These are phyloP conservation scores for Aspergillus flavus DNA, from an alignment of 2,329 filamentous ascomycete species.

Conservation along the genomic window DNA sequence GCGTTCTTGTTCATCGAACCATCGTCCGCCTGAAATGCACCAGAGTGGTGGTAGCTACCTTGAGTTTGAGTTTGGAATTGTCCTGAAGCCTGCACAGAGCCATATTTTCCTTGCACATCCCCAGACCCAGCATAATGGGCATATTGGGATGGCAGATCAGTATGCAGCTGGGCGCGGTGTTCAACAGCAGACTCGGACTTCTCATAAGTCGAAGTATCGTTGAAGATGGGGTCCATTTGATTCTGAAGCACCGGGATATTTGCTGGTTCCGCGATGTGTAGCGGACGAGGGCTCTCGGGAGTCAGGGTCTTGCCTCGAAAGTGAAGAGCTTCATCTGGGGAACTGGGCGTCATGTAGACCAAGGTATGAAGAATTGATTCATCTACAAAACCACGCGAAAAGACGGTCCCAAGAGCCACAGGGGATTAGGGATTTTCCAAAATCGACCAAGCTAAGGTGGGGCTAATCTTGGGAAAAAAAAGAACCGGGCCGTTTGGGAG, in stretches of 20 bases:
- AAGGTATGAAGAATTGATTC: constrained; percentile 39
- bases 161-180: constrained; percentile 17
- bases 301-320: constrained; percentile 67
- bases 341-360: constrained; percentile 58
- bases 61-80: constrained; percentile 22
- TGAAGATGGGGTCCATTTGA: constrained; percentile 72
- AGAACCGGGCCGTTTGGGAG: constrained; percentile 24
- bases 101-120: constrained; percentile 17
- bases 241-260: constrained; percentile 71
- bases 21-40: constrained; percentile 27
- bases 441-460: constrained; percentile 41
- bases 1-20: constrained; percentile 29
- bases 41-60: constrained; percentile 36
- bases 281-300: constrained; percentile 70
- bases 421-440: constrained; percentile 30
- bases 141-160: constrained; percentile 7
- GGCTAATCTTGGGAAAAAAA: constrained; percentile 35
- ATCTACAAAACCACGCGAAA: constrained; percentile 37
- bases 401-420: constrained; percentile 15
- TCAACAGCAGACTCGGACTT: constrained; percentile 39
- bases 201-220: constrained; percentile 64
- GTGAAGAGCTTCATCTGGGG: constrained; percentile 54
- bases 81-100: constrained; percentile 22
- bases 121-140: constrained; percentile 20
- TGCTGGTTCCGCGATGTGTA: constrained; percentile 68